These are phyloP conservation scores for Mrakia gelida DNA, from an alignment of 768 basidiomycete genomes.

Conservation along the genomic window DNA sequence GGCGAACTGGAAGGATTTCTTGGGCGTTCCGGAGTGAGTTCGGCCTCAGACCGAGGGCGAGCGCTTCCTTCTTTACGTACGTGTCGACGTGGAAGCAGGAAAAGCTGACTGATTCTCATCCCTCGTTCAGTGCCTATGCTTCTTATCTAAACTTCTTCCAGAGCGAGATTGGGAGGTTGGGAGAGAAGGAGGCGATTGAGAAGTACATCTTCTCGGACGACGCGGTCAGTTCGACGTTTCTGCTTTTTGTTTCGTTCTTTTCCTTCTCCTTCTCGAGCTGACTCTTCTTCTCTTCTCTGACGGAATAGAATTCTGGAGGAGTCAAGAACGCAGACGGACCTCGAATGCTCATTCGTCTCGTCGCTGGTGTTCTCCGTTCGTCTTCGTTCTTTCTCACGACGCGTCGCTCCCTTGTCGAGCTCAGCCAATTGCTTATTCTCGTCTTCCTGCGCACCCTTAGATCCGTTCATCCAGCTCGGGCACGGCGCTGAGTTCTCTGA, in stretches of 20 bases:
- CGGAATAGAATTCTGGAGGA: conserved; percentile 4
- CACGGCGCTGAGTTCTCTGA: conserved; percentile 20
- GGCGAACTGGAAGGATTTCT: conserved; percentile 10
- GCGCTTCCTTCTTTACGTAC: no score
- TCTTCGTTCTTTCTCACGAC: background rate
- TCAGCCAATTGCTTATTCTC: background rate
- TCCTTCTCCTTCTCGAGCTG: no score
- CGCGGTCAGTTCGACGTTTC: conserved; percentile 11
- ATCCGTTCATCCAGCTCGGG: conserved; percentile 25
- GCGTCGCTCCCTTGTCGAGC: background rate
- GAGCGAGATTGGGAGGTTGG: background rate
- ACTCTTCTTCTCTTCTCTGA: background rate
- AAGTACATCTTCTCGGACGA: conserved; percentile 11
- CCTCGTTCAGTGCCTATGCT: conserved; percentile 1
- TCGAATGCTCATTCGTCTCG: conserved; percentile 21
- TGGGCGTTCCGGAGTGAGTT: conserved; percentile 22
- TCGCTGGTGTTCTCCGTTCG: conserved; percentile 19
- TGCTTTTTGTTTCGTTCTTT: background rate
- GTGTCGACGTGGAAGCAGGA: no score
- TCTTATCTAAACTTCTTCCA: conserved; percentile 12
- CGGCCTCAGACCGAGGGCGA: background rate
- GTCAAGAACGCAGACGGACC: conserved; percentile 5
- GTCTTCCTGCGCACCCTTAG: background rate
- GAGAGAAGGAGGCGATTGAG: conserved; percentile 4
- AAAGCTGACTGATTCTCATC: background rate